Evolutionary conservation across 441 rosid genomes (phyloP).

Genomic region (Daphne laureola): DNA sequence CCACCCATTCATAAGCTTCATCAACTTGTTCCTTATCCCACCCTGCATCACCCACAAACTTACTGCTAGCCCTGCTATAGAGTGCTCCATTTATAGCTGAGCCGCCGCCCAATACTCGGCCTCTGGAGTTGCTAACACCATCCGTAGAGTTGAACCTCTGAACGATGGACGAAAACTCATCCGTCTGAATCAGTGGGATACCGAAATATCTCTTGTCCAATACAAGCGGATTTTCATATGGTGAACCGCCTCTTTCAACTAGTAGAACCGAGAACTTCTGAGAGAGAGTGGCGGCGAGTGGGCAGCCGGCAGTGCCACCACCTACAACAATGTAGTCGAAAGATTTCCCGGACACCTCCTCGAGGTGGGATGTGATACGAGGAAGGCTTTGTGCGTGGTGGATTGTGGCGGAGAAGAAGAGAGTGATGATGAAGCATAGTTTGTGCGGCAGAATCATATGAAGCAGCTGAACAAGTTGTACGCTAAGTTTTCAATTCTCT

Average conservation of each 20-base stretch:
- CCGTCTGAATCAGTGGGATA: conserved; percentile 41
- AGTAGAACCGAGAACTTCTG: conserved; percentile 51
- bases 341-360: conserved; percentile 55
- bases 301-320: conserved; percentile 70
- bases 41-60: conserved; percentile 37
- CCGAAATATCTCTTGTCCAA: conserved; percentile 36
- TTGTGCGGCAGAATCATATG: too few species aligned
- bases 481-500: too few species aligned
- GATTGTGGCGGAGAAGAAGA: too few species aligned
- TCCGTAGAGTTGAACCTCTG: conserved; percentile 53
- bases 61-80: conserved; percentile 63
- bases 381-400: conserved; percentile 34
- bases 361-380: conserved; percentile 48
- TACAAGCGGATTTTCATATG: conserved; percentile 50
- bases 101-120: conserved; percentile 74
- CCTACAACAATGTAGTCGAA: conserved; percentile 66
- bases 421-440: too few species aligned
- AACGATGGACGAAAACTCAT: conserved; percentile 48
- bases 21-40: conserved; percentile 59
- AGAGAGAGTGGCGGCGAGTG: conserved; percentile 61
- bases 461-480: too few species aligned
- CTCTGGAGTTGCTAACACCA: conserved; percentile 46
- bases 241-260: conserved; percentile 62
- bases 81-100: conserved; percentile 69
- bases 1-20: conserved; percentile 66